Conservation (phyloP, 805 yeast species). For the Saturnispora quitensis region DNA sequence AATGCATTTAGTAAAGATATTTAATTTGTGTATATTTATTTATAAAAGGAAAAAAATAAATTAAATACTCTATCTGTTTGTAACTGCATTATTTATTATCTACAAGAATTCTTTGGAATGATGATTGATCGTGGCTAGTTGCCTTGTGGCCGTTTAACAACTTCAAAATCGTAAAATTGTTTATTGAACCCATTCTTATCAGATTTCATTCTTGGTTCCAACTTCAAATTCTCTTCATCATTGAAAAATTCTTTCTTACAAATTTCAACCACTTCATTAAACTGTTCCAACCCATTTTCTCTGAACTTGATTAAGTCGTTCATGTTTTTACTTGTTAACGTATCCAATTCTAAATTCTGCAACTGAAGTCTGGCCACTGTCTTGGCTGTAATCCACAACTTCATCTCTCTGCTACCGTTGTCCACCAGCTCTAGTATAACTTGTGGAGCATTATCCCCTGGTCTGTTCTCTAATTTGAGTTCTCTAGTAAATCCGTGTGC, state of each 20-base stretch:
- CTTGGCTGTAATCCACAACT: slow-evolving; percentile 71
- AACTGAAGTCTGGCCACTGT: slow-evolving; percentile 71
- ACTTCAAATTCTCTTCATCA: slow-evolving; percentile 13
- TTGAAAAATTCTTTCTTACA: slow-evolving; percentile 39
- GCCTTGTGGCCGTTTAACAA: slow-evolving; percentile 25
- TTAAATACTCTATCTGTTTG: neutral
- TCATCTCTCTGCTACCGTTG: slow-evolving; percentile 45
- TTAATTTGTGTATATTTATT: neutral
- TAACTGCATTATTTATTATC: neutral
- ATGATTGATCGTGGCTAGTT: neutral
- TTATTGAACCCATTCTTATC: slow-evolving; percentile 25
- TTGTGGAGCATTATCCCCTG: slow-evolving; percentile 87
- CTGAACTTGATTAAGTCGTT: slow-evolving; percentile 38
- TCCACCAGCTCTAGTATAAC: slow-evolving; percentile 83
- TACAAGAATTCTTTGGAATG: neutral
- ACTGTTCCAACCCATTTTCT: slow-evolving; percentile 42
- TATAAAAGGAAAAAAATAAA: neutral
- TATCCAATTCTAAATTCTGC: slow-evolving; percentile 46
- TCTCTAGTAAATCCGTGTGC: slow-evolving; percentile 82
- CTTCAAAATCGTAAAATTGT: slow-evolving; percentile 21
- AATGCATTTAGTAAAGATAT: slow-evolving; percentile 27
- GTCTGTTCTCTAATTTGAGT: slow-evolving; percentile 71
- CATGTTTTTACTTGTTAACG: slow-evolving; percentile 48
- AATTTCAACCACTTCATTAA: slow-evolving; percentile 53
- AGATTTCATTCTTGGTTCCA: slow-evolving; percentile 25